These are phyloP conservation scores for Manihot esculenta DNA, from an alignment of 441 rosid genomes.

Conservation along the genomic window DNA sequence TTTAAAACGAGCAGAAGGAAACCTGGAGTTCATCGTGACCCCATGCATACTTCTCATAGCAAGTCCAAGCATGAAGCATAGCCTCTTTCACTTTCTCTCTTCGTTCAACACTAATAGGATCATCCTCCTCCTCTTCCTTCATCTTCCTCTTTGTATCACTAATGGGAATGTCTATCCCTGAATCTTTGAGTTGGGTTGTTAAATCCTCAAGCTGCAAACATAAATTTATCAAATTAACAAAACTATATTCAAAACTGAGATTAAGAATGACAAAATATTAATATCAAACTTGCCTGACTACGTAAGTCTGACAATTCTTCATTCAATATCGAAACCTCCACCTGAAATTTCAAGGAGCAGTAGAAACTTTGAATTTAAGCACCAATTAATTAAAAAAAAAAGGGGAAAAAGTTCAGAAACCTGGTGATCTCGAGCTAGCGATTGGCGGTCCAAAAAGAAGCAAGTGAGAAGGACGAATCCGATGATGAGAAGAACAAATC, in stretches of 20 bases:
- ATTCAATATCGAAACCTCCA: conserved; percentile 21
- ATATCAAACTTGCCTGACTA: not conserved
- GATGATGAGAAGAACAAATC: conserved; percentile 3
- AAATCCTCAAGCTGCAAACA: conserved; percentile 12
- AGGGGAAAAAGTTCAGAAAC: conserved; percentile 28
- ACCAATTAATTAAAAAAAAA: not conserved
- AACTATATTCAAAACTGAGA: not conserved
- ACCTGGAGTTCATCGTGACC: conserved; percentile 99
- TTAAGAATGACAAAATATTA: no score
- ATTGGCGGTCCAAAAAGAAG: conserved; percentile 78
- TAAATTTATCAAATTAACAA: not conserved
- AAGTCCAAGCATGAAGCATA: conserved; percentile 96
- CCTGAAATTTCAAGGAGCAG: conserved; percentile 34
- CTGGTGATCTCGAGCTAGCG: conserved; percentile 75
- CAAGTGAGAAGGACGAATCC: conserved; percentile 26
- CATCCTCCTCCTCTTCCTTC: conserved; percentile 31
- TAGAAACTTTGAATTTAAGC: not conserved
- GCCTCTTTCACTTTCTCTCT: conserved; percentile 94
- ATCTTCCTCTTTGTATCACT: conserved; percentile 6
- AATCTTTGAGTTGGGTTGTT: not conserved
- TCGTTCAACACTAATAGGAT: conserved; percentile 59
- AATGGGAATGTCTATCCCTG: not conserved
- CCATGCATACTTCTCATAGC: conserved; percentile 97
- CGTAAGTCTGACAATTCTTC: conserved; percentile 9
- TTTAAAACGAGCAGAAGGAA: not conserved